Percentiles rank a stretch among this genome's conserved stretches.
Conservation (phyloP, 2,329 filamentous ascomycete genomes). For the Penicillium sp. region DNA sequence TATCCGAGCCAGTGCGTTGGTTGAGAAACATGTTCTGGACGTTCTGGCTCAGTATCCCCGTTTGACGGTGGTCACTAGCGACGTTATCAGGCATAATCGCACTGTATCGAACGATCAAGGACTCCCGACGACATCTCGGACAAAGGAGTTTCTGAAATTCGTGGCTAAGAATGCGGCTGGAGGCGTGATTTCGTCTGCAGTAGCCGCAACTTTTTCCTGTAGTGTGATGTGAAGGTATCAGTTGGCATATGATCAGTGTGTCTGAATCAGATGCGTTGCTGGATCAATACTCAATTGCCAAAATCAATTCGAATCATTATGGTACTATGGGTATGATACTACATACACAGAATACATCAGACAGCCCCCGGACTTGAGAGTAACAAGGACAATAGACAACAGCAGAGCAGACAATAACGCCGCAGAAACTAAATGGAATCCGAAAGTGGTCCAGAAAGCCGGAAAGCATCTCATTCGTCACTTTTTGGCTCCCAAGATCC, state of each 20-base stretch:
- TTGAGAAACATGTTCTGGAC: constrained; percentile 4
- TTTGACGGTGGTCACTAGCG: constrained; percentile 1
- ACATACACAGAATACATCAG: neutral
- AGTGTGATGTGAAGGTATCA: constrained; percentile 4
- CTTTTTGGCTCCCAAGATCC: constrained; percentile 4
- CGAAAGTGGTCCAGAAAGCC: neutral
- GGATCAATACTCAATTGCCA: neutral
- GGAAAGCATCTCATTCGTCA: neutral
- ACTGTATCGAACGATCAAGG: neutral
- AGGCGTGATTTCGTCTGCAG: constrained; percentile 4
- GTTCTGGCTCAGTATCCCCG: constrained; percentile 1
- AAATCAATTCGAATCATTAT: neutral
- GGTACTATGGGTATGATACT: constrained; percentile 1
- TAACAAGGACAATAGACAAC: neutral
- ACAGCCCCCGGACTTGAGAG: neutral
- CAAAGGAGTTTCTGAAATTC: constrained; percentile 4
- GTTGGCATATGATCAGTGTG: neutral
- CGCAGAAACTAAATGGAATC: neutral
- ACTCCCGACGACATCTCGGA: neutral
- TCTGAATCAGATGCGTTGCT: neutral
- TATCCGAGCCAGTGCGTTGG: constrained; percentile 6
- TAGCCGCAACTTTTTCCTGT: constrained; percentile 7
- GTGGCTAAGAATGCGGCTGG: constrained; percentile 4
- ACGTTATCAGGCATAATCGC: neutral
- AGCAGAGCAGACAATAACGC: neutral